Conservation (phyloP, 129 eudicot species). For the Flaveria bidentis region DNA sequence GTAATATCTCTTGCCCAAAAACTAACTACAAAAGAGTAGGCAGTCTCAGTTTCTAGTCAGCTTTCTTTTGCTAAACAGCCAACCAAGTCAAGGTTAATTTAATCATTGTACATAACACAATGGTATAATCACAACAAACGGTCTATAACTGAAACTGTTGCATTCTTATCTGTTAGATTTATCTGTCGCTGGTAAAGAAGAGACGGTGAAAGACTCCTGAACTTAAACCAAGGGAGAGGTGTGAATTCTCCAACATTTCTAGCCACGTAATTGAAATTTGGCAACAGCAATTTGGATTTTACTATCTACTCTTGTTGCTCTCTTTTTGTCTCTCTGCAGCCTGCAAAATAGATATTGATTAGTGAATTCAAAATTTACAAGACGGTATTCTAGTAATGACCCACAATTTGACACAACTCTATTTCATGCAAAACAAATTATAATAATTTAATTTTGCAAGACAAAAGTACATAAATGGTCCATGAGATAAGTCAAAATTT, state of each 20-base stretch:
- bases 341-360: slow-evolving; percentile 25
- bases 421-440: too few species aligned
- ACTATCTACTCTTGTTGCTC: slow-evolving; percentile 11
- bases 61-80: slow-evolving; percentile 17
- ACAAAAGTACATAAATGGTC: too few species aligned
- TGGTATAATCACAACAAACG: neutral
- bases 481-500: too few species aligned
- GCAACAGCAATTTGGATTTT: neutral
- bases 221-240: neutral
- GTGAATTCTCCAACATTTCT: neutral
- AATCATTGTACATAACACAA: slow-evolving; percentile 13
- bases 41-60: neutral
- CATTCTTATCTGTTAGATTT: neutral
- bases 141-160: neutral
- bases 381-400: neutral
- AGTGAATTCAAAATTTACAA: neutral
- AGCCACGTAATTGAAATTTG: neutral
- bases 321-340: slow-evolving; percentile 56
- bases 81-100: neutral
- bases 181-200: neutral
- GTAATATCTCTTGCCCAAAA: too few species aligned
- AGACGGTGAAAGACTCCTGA: neutral
- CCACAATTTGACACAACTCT: neutral
- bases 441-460: too few species aligned
- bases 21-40: neutral